Conservation (phyloP, 257 asterid genomes). For the Misopates orontium region DNA sequence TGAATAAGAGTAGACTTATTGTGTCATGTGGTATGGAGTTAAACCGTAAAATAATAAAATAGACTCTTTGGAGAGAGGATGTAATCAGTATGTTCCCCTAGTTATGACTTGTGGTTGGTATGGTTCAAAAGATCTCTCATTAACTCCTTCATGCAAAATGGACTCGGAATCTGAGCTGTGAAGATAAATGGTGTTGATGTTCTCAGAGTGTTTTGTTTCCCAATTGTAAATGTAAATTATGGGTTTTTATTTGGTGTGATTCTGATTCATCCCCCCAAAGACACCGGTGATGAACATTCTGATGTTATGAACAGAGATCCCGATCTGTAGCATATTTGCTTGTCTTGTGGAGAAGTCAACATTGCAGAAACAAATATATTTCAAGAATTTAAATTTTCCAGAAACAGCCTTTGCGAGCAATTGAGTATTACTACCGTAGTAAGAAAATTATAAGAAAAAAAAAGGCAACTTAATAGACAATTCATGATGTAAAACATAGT, state of each 20-base stretch:
- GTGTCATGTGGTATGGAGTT: neutral
- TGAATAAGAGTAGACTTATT: neutral
- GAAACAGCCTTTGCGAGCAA: too few species aligned
- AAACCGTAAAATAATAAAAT: too few species aligned
- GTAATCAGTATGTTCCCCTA: neutral
- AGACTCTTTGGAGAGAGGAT: neutral
- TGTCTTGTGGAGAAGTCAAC: too few species aligned
- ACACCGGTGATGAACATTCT: neutral
- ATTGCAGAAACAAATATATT: too few species aligned
- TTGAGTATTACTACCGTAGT: too few species aligned
- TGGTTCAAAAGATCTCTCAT: slow-evolving; percentile 24
- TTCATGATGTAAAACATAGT: too few species aligned
- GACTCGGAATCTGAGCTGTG: slow-evolving; percentile 22
- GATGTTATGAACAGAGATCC: neutral
- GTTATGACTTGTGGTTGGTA: slow-evolving; percentile 13
- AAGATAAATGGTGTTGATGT: slow-evolving; percentile 4
- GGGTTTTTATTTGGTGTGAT: slow-evolving; percentile 27
- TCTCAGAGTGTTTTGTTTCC: slow-evolving; percentile 4
- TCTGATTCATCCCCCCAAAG: slow-evolving; percentile 57
- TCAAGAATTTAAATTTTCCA: too few species aligned
- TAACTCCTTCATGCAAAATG: slow-evolving; percentile 3
- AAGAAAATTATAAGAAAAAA: too few species aligned
- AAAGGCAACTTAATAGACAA: too few species aligned
- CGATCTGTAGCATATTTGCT: too few species aligned
- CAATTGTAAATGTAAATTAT: slow-evolving; percentile 8